phyloP scores from a whole-genome alignment of 2,329 filamentous ascomycete genomes.

The Cladosporium austrohemisphaericum region DNA sequence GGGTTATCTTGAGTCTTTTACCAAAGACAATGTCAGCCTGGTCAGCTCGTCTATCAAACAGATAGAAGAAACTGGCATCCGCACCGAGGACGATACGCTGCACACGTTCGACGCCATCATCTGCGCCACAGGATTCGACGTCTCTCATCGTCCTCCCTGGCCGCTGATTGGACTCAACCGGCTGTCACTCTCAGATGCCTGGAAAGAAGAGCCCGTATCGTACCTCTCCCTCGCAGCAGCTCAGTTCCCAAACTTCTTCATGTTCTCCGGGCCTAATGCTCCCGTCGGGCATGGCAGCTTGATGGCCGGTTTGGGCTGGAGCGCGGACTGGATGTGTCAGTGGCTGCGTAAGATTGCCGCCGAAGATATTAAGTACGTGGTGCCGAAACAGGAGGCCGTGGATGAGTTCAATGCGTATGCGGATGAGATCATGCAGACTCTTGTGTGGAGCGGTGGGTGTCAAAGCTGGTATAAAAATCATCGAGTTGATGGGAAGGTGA shows the following conservation, averaged over 20 bases:
- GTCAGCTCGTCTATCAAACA: slow-evolving; percentile 26
- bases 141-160: slow-evolving; percentile 36
- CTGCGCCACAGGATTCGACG: slow-evolving; percentile 42
- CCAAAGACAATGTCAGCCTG: slow-evolving; percentile 27
- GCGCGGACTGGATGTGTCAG: slow-evolving; percentile 29
- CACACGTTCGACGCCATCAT: slow-evolving; percentile 39
- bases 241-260: slow-evolving; percentile 33
- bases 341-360: slow-evolving; percentile 30
- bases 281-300: slow-evolving; percentile 27
- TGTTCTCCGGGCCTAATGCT: slow-evolving; percentile 25
- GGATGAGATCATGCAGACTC: slow-evolving; percentile 31
- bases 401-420: slow-evolving; percentile 31
- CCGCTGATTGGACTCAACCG: slow-evolving; percentile 37
- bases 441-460: slow-evolving; percentile 31
- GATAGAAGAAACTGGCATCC: slow-evolving; percentile 26
- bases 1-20: slow-evolving; percentile 40
- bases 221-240: slow-evolving; percentile 29
- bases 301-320: slow-evolving; percentile 26
- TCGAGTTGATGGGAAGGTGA: slow-evolving; percentile 29
- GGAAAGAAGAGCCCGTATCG: slow-evolving; percentile 27
- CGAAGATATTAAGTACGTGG: slow-evolving; percentile 29
- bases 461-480: slow-evolving; percentile 20
- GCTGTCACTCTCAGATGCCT: slow-evolving; percentile 23
- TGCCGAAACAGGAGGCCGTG: slow-evolving; percentile 25
- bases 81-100: slow-evolving; percentile 21